These are phyloP conservation scores for Microstegium vimineum DNA, from an alignment of 176 grass and related monocot species.

Conservation along the genomic window DNA sequence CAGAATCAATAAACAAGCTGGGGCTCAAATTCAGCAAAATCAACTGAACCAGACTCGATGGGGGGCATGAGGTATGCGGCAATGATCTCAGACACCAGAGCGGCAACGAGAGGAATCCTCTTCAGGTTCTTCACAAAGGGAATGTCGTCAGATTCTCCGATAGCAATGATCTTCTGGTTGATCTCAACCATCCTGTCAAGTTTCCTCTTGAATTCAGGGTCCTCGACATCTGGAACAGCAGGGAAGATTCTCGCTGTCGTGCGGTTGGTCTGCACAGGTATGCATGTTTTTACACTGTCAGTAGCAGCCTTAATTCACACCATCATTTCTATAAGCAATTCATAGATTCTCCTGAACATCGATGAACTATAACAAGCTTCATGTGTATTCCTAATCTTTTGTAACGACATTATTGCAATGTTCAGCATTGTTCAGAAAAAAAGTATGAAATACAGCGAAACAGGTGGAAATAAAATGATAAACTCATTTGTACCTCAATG, in stretches of 20 bases:
- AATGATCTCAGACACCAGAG: slow-evolving; percentile 67
- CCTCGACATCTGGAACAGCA: slow-evolving; percentile 82
- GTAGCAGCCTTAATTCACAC: not conserved
- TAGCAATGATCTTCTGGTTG: slow-evolving; percentile 58
- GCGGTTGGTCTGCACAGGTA: slow-evolving; percentile 97
- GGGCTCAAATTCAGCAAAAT: slow-evolving; percentile 93
- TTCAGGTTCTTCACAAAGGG: slow-evolving; percentile 84
- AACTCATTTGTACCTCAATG: slow-evolving; percentile 64
- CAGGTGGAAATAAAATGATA: not conserved
- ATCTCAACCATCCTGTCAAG: slow-evolving; percentile 83
- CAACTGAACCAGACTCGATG: slow-evolving; percentile 82
- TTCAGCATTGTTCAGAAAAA: not conserved
- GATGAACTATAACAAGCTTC: not conserved
- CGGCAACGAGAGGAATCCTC: slow-evolving; percentile 77
- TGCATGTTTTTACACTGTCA: slow-evolving; percentile 2
- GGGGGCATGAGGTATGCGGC: slow-evolving; percentile 95
- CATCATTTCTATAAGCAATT: not conserved
- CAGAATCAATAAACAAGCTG: slow-evolving; percentile 77
- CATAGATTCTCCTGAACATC: slow-evolving; percentile 4
- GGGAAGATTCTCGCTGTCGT: slow-evolving; percentile 95
- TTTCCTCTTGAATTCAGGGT: slow-evolving; percentile 98
- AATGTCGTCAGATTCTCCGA: slow-evolving; percentile 43
- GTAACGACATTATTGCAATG: not conserved
- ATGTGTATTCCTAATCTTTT: not conserved
- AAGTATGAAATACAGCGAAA: not conserved